Evolutionary conservation across 1,139 yeast genomes (phyloP).

Genomic region (Kodamaea fungicola): DNA sequence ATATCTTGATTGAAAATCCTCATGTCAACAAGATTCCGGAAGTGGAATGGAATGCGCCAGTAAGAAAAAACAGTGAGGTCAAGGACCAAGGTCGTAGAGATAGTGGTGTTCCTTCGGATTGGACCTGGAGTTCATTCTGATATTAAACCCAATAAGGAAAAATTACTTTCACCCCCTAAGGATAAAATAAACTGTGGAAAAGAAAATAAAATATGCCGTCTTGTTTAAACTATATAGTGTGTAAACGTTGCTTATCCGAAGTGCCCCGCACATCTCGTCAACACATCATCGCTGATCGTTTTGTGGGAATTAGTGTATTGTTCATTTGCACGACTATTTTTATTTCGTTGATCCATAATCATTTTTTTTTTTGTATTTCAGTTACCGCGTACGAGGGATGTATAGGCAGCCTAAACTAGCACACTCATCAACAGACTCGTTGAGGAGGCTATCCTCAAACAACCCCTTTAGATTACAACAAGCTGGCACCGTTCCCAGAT

Average conservation of each 20-base stretch:
- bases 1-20: conserved; percentile 40
- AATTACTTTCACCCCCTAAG: no score
- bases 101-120: conserved; percentile 32
- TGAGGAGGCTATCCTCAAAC: conserved; percentile 53
- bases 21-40: conserved; percentile 15
- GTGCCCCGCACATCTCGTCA: no score
- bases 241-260: no score
- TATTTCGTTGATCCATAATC: background rate
- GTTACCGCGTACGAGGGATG: conserved; percentile 18
- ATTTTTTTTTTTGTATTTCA: background rate
- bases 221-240: no score
- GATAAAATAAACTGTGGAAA: no score
- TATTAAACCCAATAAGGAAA: no score
- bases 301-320: no score
- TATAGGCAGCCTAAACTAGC: conserved; percentile 40
- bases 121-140: conserved; percentile 48
- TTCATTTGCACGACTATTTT: background rate
- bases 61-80: conserved; percentile 3
- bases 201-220: no score
- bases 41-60: conserved; percentile 1
- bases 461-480: conserved; percentile 51
- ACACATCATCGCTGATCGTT: no score
- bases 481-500: conserved; percentile 6
- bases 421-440: conserved; percentile 32
- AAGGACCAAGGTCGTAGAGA: conserved; percentile 6